Conservation (phyloP, 2,329 filamentous ascomycete genomes). For the Xylaria hypoxylon region DNA sequence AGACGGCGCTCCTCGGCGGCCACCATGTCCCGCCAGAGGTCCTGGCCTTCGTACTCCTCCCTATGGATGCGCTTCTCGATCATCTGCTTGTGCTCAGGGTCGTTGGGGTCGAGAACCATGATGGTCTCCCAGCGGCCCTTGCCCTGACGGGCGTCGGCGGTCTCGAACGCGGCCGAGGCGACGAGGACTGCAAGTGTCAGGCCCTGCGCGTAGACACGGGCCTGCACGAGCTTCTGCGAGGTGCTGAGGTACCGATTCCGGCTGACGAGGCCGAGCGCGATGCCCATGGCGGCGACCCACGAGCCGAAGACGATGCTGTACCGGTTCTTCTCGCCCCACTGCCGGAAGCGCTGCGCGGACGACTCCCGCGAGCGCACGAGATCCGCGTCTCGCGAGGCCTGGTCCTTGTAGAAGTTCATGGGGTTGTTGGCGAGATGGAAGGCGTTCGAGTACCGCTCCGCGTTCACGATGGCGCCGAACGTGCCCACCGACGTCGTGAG, state of each 20-base stretch:
- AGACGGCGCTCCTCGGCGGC: slow-evolving; percentile 78
- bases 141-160: slow-evolving; percentile 79
- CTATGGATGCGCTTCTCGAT: slow-evolving; percentile 91
- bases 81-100: slow-evolving; percentile 83
- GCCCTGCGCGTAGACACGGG: slow-evolving; percentile 92
- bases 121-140: slow-evolving; percentile 86
- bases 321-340: slow-evolving; percentile 82
- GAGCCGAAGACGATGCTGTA: slow-evolving; percentile 86
- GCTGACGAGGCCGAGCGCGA: slow-evolving; percentile 79
- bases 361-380: slow-evolving; percentile 68
- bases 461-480: slow-evolving; percentile 87
- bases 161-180: slow-evolving; percentile 84
- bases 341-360: slow-evolving; percentile 69
- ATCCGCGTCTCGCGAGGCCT: slow-evolving; percentile 66
- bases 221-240: slow-evolving; percentile 91
- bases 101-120: slow-evolving; percentile 81
- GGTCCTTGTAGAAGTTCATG: slow-evolving; percentile 73
- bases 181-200: slow-evolving; percentile 87
- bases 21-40: slow-evolving; percentile 95
- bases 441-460: slow-evolving; percentile 74
- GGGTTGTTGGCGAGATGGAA: slow-evolving; percentile 80
- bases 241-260: slow-evolving; percentile 80
- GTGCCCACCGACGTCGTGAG: slow-evolving; percentile 84
- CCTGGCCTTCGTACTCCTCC: slow-evolving; percentile 87
- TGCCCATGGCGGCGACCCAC: slow-evolving; percentile 84